Evolutionary conservation across 768 basidiomycete genomes (phyloP), one percentile per base, ranked within the genome.

Genomic region (Dendrothele bispora): DNA sequence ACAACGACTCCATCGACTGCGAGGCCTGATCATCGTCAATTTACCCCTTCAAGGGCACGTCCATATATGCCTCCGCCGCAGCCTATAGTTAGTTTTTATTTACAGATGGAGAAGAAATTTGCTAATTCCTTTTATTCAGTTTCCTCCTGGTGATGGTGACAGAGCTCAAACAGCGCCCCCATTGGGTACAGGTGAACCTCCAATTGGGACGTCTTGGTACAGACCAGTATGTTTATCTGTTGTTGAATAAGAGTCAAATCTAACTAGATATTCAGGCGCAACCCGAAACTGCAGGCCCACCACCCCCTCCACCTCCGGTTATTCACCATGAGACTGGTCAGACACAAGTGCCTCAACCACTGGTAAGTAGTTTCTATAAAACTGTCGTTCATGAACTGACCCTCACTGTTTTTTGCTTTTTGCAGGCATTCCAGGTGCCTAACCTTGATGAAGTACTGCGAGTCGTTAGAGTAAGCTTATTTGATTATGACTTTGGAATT

Each of bases 391-490:
- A 7, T 27, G 24, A 32, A 6, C 44, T 30, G 8, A 14, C 34
- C 22, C n/a, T 21, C n/a, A 44, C 39, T 27, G 25, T 28, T 58
- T 25, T 45, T 39, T 8, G 52, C 43, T 44, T 20, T 30, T 14
- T 28, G 20, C 52, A 86, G 85, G 78, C 82, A 22, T 67, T 86
- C 11, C 77, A 83, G 53, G 48, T 87, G 3, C 85, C 85, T 2
- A 53, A 84, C 2, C 87, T 88, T 48, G 80, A 87, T 43, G 82
- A 84, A 1, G 70, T 91, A 46, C 77, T 91, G 74, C 74, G 78
- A 36, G 75, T 91, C 48, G 64, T 88, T 21, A 69, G 86, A 48
- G 88, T 87, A 56, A 53, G 77, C 55, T 17, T 52, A 18, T 49
- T 45, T 39, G 28, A 11, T 35, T 28, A 8, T 27, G 12, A 52